Percentiles rank a stretch among this genome's conserved stretches.
Conservation (phyloP, 805 yeast species). For the Yarrowia sp. region DNA sequence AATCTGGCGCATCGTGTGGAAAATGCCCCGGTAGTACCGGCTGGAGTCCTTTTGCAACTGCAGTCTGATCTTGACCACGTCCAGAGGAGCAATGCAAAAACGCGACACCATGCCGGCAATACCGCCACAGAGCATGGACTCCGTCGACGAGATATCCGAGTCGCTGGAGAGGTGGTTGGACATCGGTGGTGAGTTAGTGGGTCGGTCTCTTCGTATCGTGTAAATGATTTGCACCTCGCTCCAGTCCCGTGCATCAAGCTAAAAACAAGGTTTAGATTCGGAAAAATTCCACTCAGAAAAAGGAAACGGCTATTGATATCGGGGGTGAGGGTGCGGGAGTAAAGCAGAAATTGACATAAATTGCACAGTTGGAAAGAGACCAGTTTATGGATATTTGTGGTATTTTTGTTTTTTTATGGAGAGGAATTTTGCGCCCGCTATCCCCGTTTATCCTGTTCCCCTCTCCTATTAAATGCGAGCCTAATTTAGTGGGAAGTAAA, state of each 20-base stretch:
- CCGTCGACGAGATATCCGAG: conserved; percentile 49
- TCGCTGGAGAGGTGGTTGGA: conserved; percentile 40
- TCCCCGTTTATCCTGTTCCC: no score
- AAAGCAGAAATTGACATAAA: no score
- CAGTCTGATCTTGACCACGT: conserved; percentile 70
- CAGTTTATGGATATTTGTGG: no score
- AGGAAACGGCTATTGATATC: background rate
- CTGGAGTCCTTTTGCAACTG: conserved; percentile 50
- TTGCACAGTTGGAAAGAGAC: no score
- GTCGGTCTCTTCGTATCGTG: background rate
- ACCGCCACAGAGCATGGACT: conserved; percentile 68
- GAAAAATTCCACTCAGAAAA: background rate
- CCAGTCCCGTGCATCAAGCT: background rate
- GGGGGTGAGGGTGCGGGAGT: no score
- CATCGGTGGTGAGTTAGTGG: background rate
- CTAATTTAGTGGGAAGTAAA: background rate
- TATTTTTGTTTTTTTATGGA: no score
- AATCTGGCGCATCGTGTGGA: conserved; percentile 44
- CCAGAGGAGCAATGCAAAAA: conserved; percentile 71
- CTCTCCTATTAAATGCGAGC: background rate
- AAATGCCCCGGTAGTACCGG: conserved; percentile 42
- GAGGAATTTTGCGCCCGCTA: no score
- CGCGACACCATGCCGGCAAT: conserved; percentile 64
- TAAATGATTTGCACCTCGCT: background rate
- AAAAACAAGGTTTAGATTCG: background rate